Conservation (phyloP, 2,329 filamentous ascomycete genomes). For the Coniochaeta prunicola region DNA sequence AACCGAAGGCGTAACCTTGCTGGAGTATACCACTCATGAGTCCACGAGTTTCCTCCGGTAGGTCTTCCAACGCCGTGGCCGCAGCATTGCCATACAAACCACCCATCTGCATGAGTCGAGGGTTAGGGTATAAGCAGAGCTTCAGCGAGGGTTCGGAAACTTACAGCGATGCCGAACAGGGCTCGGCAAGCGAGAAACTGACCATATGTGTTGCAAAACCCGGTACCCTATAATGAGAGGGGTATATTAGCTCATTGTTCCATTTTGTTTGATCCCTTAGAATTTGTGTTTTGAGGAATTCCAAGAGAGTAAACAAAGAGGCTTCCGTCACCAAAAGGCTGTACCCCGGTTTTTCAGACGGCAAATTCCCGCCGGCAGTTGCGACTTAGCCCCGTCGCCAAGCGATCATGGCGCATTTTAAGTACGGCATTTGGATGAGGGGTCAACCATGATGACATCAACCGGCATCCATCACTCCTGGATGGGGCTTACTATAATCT, state of each 20-base stretch:
- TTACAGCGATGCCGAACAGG: conserved; percentile 62
- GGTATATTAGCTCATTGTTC: neutral
- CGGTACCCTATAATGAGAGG: conserved; percentile 43
- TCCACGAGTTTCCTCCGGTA: conserved; percentile 60
- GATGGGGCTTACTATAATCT: neutral
- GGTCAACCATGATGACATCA: neutral
- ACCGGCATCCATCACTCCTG: neutral
- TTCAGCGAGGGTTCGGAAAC: neutral
- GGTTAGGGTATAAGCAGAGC: neutral
- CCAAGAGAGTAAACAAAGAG: no score
- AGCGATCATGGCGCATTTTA: neutral
- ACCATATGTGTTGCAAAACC: conserved; percentile 59
- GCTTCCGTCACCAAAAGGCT: no score
- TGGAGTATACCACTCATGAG: conserved; percentile 71
- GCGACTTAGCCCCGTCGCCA: neutral
- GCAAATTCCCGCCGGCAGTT: neutral
- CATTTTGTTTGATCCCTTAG: neutral
- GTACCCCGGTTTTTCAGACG: neutral
- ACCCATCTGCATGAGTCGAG: conserved; percentile 49
- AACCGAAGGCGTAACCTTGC: conserved; percentile 63
- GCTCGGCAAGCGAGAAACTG: conserved; percentile 70
- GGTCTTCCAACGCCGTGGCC: conserved; percentile 71
- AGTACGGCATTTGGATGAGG: conserved; percentile 2
- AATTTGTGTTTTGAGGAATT: no score
- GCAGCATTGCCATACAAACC: conserved; percentile 73